phyloP scores from a whole-genome alignment of 495 filamentous ascomycete species.

The Lophium mytilinum region DNA sequence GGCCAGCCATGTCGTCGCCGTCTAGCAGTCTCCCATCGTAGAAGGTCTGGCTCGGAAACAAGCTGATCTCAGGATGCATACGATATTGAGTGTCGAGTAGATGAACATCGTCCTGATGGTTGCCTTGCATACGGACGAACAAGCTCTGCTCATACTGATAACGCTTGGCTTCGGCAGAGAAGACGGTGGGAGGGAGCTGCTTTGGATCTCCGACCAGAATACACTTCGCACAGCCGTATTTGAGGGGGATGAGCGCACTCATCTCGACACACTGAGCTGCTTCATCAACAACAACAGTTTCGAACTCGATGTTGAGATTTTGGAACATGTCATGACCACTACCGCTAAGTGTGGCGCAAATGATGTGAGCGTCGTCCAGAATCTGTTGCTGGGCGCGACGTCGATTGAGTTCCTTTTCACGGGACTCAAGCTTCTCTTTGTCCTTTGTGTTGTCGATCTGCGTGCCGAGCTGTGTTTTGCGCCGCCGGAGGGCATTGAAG shows the following conservation, averaged over 20 bases:
- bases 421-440: conserved; percentile 62
- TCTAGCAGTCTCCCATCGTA: conserved; percentile 83
- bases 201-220: conserved; percentile 97
- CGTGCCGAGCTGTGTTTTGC: conserved; percentile 64
- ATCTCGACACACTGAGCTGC: conserved; percentile 96
- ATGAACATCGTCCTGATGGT: conserved; percentile 83
- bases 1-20: conserved; percentile 67
- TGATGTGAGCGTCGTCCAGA: conserved; percentile 78
- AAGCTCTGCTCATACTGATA: conserved; percentile 97
- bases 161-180: conserved; percentile 83
- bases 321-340: conserved; percentile 98
- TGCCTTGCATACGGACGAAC: conserved; percentile 95
- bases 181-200: conserved; percentile 88
- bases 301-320: conserved; percentile 87
- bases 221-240: conserved; percentile 95
- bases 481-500: conserved; percentile 66
- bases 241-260: conserved; percentile 91
- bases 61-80: conserved; percentile 95
- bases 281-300: conserved; percentile 97
- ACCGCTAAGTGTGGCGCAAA: conserved; percentile 91
- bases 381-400: conserved; percentile 83
- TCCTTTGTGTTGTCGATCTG: conserved; percentile 81
- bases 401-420: conserved; percentile 78
- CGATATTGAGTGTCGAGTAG: conserved; percentile 94
- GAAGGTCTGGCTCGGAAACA: conserved; percentile 82